Percentiles rank a stretch among this genome's conserved stretches.
Conservation (phyloP, 2,329 filamentous ascomycete species). For the Xylariaceae sp. region DNA sequence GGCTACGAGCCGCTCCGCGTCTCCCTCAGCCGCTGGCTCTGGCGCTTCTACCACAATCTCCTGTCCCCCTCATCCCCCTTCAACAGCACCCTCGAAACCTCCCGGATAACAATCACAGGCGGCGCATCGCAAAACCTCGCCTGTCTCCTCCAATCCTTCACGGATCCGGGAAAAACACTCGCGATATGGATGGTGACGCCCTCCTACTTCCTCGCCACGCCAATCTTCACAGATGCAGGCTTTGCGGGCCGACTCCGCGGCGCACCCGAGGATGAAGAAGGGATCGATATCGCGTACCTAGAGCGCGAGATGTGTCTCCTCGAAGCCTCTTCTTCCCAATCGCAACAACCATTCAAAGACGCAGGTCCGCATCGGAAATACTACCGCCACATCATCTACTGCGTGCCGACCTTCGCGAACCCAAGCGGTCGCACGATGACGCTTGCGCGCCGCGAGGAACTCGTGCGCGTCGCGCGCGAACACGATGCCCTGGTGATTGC, state of each 20-base stretch:
- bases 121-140: constrained; percentile 81
- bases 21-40: constrained; percentile 66
- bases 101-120: constrained; percentile 73
- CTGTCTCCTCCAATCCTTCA: constrained; percentile 70
- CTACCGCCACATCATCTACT: constrained; percentile 84
- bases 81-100: constrained; percentile 16
- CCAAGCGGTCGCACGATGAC: constrained; percentile 82
- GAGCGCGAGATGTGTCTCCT: constrained; percentile 14
- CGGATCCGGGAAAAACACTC: constrained; percentile 69
- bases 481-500: constrained; percentile 77
- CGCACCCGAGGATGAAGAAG: constrained; percentile 72
- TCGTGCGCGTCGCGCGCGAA: constrained; percentile 72
- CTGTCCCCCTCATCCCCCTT: constrained; percentile 11
- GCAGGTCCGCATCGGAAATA: constrained; percentile 61
- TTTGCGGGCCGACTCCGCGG: constrained; percentile 62
- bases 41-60: constrained; percentile 46
- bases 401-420: constrained; percentile 83
- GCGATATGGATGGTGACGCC: constrained; percentile 78
- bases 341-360: constrained; percentile 41
- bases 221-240: constrained; percentile 78
- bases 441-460: constrained; percentile 55
- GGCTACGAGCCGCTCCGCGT: constrained; percentile 67
- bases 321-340: constrained; percentile 3
- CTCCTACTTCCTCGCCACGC: constrained; percentile 76
- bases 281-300: constrained; percentile 55